phyloP scores from a whole-genome alignment of 768 basidiomycete genomes.

The Sporobolomyces pararoseus region DNA sequence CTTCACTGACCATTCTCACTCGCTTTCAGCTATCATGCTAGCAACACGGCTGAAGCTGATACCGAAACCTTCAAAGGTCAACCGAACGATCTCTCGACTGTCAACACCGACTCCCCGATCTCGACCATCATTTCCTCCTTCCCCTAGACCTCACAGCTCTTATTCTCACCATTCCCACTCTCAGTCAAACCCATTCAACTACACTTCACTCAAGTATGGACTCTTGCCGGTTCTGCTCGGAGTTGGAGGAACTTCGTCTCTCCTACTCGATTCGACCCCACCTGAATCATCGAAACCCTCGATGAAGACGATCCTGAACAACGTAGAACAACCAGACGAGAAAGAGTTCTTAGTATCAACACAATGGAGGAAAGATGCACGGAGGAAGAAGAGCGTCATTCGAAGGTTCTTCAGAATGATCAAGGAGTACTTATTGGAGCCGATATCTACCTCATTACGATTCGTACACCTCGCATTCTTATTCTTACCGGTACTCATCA shows the following conservation, averaged over 20 bases:
- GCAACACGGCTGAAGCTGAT: neutral
- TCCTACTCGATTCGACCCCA: slow-evolving; percentile 28
- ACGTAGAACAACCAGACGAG: slow-evolving; percentile 32
- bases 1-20: too few species aligned
- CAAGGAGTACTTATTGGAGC: slow-evolving; percentile 65
- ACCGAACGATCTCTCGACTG: neutral
- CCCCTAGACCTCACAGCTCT: neutral
- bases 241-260: slow-evolving; percentile 17
- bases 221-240: slow-evolving; percentile 18
- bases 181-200: neutral
- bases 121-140: neutral
- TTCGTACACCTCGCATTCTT: slow-evolving; percentile 77
- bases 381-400: slow-evolving; percentile 9
- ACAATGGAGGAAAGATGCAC: neutral
- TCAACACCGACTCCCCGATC: neutral
- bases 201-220: slow-evolving; percentile 4
- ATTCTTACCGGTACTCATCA: slow-evolving; percentile 80
- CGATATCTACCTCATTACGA: slow-evolving; percentile 71
- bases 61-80: neutral
- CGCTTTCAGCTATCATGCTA: neutral
- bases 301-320: slow-evolving; percentile 30
- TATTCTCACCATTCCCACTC: neutral
- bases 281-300: slow-evolving; percentile 6
- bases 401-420: slow-evolving; percentile 11
- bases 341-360: slow-evolving; percentile 37